These are phyloP conservation scores for Wilcoxina mikolae DNA, from an alignment of 495 filamentous ascomycete genomes.

Conservation along the genomic window DNA sequence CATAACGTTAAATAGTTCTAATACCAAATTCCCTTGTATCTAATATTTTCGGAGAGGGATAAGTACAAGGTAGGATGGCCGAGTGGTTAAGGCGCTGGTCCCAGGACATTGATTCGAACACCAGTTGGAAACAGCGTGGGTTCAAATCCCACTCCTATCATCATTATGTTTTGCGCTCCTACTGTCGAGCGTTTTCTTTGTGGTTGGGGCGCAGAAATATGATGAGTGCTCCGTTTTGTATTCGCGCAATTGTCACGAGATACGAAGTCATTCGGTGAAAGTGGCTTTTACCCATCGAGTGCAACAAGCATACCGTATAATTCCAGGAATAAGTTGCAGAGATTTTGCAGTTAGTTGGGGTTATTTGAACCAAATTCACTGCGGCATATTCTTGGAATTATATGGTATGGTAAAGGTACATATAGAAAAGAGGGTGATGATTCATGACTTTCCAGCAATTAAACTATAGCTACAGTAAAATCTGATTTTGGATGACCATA, in stretches of 20 bases:
- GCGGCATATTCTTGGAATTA: not conserved
- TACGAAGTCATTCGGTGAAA: not conserved
- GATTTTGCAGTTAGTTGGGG: too few relatives aligned
- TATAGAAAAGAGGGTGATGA: not conserved
- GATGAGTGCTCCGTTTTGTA: not conserved
- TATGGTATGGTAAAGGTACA: not conserved
- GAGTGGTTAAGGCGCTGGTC: slow-evolving; percentile 9
- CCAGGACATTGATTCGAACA: not conserved
- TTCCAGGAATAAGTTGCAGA: too few relatives aligned
- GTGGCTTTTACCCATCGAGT: not conserved
- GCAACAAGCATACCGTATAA: not conserved
- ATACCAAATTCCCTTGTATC: too few relatives aligned
- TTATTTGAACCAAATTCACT: too few relatives aligned
- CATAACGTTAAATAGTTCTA: too few relatives aligned
- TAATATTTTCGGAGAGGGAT: too few relatives aligned
- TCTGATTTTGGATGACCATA: too few relatives aligned
- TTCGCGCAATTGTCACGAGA: not conserved
- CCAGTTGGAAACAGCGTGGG: slow-evolving; percentile 5
- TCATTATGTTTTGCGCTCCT: not conserved
- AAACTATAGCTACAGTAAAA: not conserved
- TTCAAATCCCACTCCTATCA: slow-evolving; percentile 7
- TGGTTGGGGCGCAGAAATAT: too few relatives aligned
- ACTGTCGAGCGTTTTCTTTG: not conserved
- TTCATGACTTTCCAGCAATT: not conserved
- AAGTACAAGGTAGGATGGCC: slow-evolving; percentile 5